Evolutionary conservation across 192 early-diverging fungal species (phyloP), one percentile per base, ranked within the genome.

Genomic region (Thamnidium elegans): DNA sequence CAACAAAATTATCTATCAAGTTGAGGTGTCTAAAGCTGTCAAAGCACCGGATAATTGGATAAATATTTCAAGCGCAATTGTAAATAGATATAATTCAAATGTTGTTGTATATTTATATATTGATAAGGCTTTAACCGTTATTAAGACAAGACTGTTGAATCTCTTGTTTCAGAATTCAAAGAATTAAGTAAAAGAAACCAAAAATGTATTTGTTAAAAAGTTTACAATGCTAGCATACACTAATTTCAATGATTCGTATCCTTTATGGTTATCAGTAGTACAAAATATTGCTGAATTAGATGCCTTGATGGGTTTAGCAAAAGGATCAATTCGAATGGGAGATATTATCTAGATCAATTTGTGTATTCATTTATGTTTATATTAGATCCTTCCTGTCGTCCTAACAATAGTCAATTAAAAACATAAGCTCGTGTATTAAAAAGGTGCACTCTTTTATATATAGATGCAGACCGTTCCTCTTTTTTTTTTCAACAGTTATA

Each of bases 1-100:
- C 55, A 95, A 96, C 46, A 99, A 99, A 74, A 96, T 98, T 68
- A 85, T 90, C 15, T 95, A 93, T 72, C 93, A 94, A 74, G 63
- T 99, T 19, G 95, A 99, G 67, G 78, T 95, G 5, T 88, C 95
- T 0, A 83, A 83, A 31, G 81, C 74, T 43, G 74, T 88, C 47
- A 83, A 88, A 30, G 90, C 94, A 30, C 95, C 96, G 0, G 62
- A 63, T 45, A 76, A 85, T 61, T 99, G 93, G 88, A 78, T 79
- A 34, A 74, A 84, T 26, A 74, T 92, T 63, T 94, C 91, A 3
- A 80, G 84, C 21, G 98, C 95, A 4, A 81, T 83, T 70, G 89
- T 89, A 70, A 39, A 67, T n/a, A 77, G 66, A 36, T 23, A 21
- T 2, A 9, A 13, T 43, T n/a, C 23, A 42, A 13, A 48, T 13